phyloP scores from a whole-genome alignment of 108 stramenopile species.

The Skeletonema tropicum region DNA sequence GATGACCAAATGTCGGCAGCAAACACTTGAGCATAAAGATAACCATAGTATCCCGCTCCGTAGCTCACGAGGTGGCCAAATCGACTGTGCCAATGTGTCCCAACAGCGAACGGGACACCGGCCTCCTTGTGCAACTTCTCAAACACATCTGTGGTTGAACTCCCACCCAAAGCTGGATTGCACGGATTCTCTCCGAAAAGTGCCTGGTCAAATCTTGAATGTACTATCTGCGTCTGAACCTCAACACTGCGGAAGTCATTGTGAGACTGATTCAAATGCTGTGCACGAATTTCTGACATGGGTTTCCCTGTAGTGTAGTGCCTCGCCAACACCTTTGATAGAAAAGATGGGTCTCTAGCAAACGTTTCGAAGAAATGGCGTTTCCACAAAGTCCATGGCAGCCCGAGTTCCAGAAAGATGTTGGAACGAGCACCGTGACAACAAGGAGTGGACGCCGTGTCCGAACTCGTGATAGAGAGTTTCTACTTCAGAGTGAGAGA shows the following conservation, averaged over 20 bases:
- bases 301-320: conserved; percentile 61
- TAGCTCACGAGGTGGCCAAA: conserved; percentile 91
- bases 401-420: conserved; percentile 95
- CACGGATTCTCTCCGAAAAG: conserved; percentile 67
- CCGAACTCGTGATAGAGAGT: conserved; percentile 98
- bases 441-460: conserved; percentile 94
- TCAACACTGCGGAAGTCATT: conserved; percentile 72
- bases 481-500: conserved; percentile 93
- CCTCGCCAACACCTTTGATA: conserved; percentile 54
- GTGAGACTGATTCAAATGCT: conserved; percentile 60
- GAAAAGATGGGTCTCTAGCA: conserved; percentile 72
- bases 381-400: conserved; percentile 93
- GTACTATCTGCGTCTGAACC: conserved; percentile 80
- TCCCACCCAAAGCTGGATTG: conserved; percentile 43
- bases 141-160: conserved; percentile 66
- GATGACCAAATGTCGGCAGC: conserved; percentile 81
- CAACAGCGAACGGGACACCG: conserved; percentile 63
- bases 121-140: conserved; percentile 57
- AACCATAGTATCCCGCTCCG: conserved; percentile 89
- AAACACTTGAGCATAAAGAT: conserved; percentile 84
- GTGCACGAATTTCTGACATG: conserved; percentile 61
- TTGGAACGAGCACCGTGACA: conserved; percentile 93
- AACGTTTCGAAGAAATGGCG: conserved; percentile 87
- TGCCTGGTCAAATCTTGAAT: conserved; percentile 82
- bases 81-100: conserved; percentile 85